Evolutionary conservation across 768 basidiomycete genomes (phyloP), one percentile per base, ranked within the genome.

Genomic region (Pholiota molesta): DNA sequence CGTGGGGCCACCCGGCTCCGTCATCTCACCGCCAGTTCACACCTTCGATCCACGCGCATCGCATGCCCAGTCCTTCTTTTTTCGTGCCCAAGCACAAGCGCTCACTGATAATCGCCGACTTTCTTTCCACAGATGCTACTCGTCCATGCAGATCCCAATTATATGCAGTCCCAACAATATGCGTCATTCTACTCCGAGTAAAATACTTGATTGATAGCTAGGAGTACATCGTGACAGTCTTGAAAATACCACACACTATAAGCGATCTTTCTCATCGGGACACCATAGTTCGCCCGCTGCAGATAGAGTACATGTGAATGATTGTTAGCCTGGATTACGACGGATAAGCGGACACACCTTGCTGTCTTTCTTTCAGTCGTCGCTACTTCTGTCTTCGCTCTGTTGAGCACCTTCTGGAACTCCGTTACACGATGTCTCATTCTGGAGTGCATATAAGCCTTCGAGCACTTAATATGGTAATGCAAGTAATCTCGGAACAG

Each of bases 401-500:
- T 81, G 72, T 99, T 99, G 71, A 99, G 77, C 55, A 99, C 88
- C 75, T 95, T 95, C 77, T 94, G 92, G 82, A 99, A 99, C 75
- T 97, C 94, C 1, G 91, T 86, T 13, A 97, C 97, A 10, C 97
- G 88, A 68, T 90, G 83, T 62, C 97, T 83, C 95, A 99, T 96
- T 49, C 97, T 83, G 2, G 94, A 96, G 77, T 99, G 97, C 94
- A 99, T 97, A 78, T 99, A 99, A 0, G 97, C 97, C 75, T 98
- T 98, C 56, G 91, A 95, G 73, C 95, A 96, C 71, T 97, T 99
- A 84, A 99, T 97, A 73, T 99, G 97, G 76, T 99, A 99, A 77
- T 99, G 97, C n/a, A 99, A 81, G 72, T 98, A 98, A 75, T 98
- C 95, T 59, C 97, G 87, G 90, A 99, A 99, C 26, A 97, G 81